Evolutionary conservation across 1,139 yeast genomes (phyloP).

Genomic region (Saccharomyces hybrid): DNA sequence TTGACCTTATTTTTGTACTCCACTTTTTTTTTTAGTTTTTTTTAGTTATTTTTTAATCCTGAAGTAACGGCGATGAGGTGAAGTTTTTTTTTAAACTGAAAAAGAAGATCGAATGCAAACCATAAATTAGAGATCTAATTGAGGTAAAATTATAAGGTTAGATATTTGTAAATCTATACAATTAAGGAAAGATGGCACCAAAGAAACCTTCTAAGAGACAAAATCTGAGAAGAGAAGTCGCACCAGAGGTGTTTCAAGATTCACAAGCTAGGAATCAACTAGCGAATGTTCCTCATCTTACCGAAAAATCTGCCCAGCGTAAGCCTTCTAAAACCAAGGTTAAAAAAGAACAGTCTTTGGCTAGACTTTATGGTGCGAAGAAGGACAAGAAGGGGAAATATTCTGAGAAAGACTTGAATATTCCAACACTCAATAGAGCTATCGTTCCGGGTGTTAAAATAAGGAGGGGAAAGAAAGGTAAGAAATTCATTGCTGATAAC

Average conservation of each 20-base stretch:
- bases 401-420: conserved; percentile 66
- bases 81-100: background rate
- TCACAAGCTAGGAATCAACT: conserved; percentile 58
- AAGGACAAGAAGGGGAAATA: conserved; percentile 50
- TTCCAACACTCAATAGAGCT: conserved; percentile 76
- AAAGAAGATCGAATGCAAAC: background rate
- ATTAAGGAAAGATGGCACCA: conserved; percentile 8
- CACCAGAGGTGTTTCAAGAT: conserved; percentile 60
- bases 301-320: conserved; percentile 50
- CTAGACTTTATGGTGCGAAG: conserved; percentile 63
- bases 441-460: conserved; percentile 78
- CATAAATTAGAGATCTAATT: background rate
- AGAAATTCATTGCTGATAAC: conserved; percentile 71
- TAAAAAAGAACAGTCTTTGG: conserved; percentile 58
- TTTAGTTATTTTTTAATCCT: background rate
- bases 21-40: background rate
- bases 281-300: conserved; percentile 52
- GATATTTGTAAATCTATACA: background rate
- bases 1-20: background rate
- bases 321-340: conserved; percentile 46
- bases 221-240: conserved; percentile 49
- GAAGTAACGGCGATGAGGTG: background rate
- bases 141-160: background rate
- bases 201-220: conserved; percentile 27
- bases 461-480: conserved; percentile 83